These are phyloP conservation scores for Narthecium ossifragum DNA, from an alignment of 106 monocot genomes.

Conservation along the genomic window DNA sequence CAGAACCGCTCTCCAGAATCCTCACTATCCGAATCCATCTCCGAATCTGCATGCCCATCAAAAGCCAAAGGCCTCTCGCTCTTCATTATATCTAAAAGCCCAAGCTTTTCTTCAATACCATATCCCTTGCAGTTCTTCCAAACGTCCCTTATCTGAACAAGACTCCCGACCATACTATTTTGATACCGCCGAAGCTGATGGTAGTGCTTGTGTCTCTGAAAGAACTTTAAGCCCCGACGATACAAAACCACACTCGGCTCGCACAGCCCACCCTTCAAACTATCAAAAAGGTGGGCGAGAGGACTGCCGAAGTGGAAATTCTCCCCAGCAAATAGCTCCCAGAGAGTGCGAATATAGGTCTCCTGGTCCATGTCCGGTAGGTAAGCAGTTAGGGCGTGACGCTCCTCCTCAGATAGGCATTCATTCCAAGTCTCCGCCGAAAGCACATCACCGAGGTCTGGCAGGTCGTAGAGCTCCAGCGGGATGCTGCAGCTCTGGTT, in stretches of 20 bases:
- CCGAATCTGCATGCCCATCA: constrained; percentile 17
- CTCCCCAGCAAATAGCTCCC: constrained; percentile 52
- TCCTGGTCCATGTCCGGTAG: constrained; percentile 82
- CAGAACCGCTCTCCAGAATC: constrained; percentile 13
- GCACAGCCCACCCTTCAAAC: constrained; percentile 59
- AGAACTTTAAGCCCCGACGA: constrained; percentile 37
- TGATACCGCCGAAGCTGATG: constrained; percentile 61
- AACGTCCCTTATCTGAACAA: constrained; percentile 33
- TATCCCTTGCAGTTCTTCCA: constrained; percentile 51
- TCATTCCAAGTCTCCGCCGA: constrained; percentile 61
- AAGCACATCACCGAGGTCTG: constrained; percentile 30
- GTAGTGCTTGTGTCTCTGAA: constrained; percentile 54
- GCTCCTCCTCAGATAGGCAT: constrained; percentile 69
- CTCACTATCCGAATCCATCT: constrained; percentile 37
- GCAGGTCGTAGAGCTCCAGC: constrained; percentile 56
- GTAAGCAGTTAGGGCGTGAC: constrained; percentile 45
- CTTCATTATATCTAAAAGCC: constrained; percentile 31
- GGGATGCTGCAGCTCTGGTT: constrained; percentile 56
- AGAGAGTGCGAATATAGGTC: constrained; percentile 46
- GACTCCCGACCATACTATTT: constrained; percentile 56
- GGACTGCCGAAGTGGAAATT: constrained; percentile 88
- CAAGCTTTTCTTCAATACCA: constrained; percentile 55
- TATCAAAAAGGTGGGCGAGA: constrained; percentile 22
- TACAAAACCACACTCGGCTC: constrained; percentile 66
- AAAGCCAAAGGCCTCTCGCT: constrained; percentile 21